phyloP scores from a whole-genome alignment of 306 rosid species.

The Malus fusca region DNA sequence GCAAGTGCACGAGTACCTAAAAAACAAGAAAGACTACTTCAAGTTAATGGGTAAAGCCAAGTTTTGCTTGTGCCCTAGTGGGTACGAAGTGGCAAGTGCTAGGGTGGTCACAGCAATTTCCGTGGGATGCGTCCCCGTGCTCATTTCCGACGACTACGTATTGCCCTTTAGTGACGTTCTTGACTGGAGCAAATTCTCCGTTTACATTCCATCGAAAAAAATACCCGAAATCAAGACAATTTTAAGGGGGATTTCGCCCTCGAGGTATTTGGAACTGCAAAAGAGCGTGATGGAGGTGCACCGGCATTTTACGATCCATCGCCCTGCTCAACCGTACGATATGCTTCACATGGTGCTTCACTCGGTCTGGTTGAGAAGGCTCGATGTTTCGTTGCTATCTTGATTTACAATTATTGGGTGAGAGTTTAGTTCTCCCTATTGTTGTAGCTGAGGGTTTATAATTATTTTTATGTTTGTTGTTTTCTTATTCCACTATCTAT shows the following conservation, averaged over 20 bases:
- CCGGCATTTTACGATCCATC: slow-evolving; percentile 47
- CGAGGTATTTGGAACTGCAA: slow-evolving; percentile 38
- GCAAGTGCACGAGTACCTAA: slow-evolving; percentile 53
- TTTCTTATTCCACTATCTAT: not conserved
- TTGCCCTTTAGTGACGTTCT: slow-evolving; percentile 65
- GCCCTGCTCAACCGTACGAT: slow-evolving; percentile 53
- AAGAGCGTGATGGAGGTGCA: slow-evolving; percentile 38
- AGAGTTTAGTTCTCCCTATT: not conserved
- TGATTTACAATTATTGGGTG: not conserved
- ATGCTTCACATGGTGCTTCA: slow-evolving; percentile 69
- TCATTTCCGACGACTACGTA: slow-evolving; percentile 44
- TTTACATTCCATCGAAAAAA: slow-evolving; percentile 35
- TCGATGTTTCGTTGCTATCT: slow-evolving; percentile 25
- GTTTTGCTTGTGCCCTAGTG: slow-evolving; percentile 79
- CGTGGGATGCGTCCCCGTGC: slow-evolving; percentile 62
- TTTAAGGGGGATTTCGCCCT: slow-evolving; percentile 24
- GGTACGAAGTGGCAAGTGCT: slow-evolving; percentile 79
- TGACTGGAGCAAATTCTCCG: slow-evolving; percentile 53
- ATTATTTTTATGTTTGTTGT: not conserved
- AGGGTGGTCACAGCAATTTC: slow-evolving; percentile 54
- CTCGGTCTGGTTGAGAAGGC: slow-evolving; percentile 69
- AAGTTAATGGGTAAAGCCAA: slow-evolving; percentile 39
- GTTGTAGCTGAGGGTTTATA: not conserved
- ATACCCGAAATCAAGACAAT: slow-evolving; percentile 49
- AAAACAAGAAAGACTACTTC: slow-evolving; percentile 21